Evolutionary conservation across 2,329 filamentous ascomycete genomes (phyloP), one percentile per base, ranked within the genome.

Genomic region (Tolypocladium tundrense): DNA sequence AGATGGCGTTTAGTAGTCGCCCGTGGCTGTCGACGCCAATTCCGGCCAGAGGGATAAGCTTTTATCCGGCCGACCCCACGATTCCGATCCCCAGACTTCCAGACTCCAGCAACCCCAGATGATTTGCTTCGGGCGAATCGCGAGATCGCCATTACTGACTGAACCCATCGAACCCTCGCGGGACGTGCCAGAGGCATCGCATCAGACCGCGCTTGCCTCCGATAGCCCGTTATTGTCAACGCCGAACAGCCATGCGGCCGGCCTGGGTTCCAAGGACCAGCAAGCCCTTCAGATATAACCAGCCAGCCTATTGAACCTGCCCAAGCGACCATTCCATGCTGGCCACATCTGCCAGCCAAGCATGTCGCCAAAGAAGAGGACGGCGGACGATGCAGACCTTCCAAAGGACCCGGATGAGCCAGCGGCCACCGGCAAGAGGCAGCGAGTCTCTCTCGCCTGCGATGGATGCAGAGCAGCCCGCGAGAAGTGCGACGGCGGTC

Each of bases 401-500:
- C 21, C 8, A 53, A 55, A 13, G 33, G 56, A 27, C 35, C 51
- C 53, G 11, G 27, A 42, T 7, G 56, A 41, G n/a, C 56, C 42
- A 14, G 51, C 60, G 19, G 60, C 65, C 37, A 63, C 67, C 14
- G 61, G 69, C 62, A 88, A 87, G 70, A 78, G 85, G 45, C 84
- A 85, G 64, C 77, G 86, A 59, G 85, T 88, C 9, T 88, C 85
- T 35, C 77, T 85, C 60, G 86, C 86, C 40, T 89, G 86, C 70
- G 85, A 89, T 65, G 84, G 84, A 63, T 89, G 86, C 66, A 80
- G 86, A 53, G 77, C 78, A 16, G 84, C 84, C 55, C 81, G 86
- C 60, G 87, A 90, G 70, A 89, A 88, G 67, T 91, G 88, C 70
- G 87, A 91, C 65, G 88, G 88, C 19, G 75, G 76, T 13, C 83